Percentiles rank a stretch among this genome's conserved stretches.
These are phyloP conservation scores for Lomentospora prolificans DNA, from an alignment of 2,329 filamentous ascomycete species.

Conservation along the genomic window DNA sequence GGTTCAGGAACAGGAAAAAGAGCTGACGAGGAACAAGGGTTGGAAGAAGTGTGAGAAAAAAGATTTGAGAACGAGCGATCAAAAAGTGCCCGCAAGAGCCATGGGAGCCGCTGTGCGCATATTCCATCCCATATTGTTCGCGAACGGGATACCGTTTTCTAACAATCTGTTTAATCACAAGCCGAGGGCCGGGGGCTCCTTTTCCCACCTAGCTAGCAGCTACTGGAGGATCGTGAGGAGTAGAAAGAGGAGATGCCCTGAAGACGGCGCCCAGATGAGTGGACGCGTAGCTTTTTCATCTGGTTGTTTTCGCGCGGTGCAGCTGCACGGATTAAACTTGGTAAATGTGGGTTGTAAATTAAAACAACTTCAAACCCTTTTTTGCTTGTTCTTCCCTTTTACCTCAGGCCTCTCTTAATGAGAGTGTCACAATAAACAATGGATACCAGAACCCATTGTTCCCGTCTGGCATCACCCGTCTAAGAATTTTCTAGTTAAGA, in stretches of 20 bases:
- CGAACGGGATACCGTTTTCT: neutral
- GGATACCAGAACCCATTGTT: no score
- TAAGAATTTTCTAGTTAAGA: no score
- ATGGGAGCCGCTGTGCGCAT: neutral
- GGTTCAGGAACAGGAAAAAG: neutral
- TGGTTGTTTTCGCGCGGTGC: neutral
- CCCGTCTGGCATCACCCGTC: no score
- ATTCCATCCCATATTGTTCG: neutral
- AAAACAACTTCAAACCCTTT: neutral
- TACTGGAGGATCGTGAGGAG: neutral
- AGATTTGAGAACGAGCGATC: no score
- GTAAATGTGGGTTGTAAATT: neutral
- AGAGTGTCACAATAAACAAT: no score
- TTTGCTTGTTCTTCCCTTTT: neutral
- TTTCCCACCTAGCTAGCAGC: neutral
- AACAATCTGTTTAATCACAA: neutral
- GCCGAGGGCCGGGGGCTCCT: neutral
- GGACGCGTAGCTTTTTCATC: neutral
- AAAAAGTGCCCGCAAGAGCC: no score
- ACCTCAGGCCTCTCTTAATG: no score
- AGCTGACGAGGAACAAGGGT: no score
- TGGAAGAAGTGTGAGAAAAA: no score
- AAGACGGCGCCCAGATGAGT: slow-evolving; percentile 1
- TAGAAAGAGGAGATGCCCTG: neutral
- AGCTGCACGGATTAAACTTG: neutral